These are phyloP conservation scores for Aurifilum marmelostoma DNA, from an alignment of 2,329 filamentous ascomycete genomes.

Conservation along the genomic window DNA sequence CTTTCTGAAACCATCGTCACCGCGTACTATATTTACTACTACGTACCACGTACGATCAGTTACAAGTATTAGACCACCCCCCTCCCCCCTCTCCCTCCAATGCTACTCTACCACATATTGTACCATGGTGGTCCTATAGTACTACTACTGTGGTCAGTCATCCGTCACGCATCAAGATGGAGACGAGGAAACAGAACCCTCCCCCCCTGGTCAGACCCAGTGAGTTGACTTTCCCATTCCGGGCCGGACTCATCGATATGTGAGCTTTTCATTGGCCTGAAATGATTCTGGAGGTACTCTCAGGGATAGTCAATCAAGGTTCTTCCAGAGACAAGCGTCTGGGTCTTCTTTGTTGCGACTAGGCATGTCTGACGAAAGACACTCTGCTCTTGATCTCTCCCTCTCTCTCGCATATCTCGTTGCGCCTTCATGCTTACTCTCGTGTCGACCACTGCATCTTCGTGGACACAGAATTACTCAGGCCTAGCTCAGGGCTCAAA, in stretches of 20 bases:
- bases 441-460: background rate
- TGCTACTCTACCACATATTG: background rate
- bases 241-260: background rate
- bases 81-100: background rate
- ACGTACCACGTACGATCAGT: too few species aligned
- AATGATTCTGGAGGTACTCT: background rate
- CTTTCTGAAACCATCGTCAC: background rate
- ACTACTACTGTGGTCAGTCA: background rate
- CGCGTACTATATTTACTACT: background rate
- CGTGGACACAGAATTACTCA: background rate
- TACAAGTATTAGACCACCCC: background rate
- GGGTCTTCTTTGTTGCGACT: background rate
- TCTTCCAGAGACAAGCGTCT: slow-evolving; percentile 3
- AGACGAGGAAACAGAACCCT: background rate
- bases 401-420: background rate
- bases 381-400: too few species aligned
- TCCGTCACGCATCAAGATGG: background rate
- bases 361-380: background rate
- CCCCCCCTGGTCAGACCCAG: background rate
- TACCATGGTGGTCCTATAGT: background rate
- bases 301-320: slow-evolving; percentile 7
- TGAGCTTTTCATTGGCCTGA: slow-evolving; percentile 9
- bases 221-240: slow-evolving; percentile 6
- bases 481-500: background rate
- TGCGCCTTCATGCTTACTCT: background rate